Evolutionary conservation across 1,139 yeast genomes (phyloP), one percentile per base, ranked within the genome.

Genomic region (Yarrowia galli): DNA sequence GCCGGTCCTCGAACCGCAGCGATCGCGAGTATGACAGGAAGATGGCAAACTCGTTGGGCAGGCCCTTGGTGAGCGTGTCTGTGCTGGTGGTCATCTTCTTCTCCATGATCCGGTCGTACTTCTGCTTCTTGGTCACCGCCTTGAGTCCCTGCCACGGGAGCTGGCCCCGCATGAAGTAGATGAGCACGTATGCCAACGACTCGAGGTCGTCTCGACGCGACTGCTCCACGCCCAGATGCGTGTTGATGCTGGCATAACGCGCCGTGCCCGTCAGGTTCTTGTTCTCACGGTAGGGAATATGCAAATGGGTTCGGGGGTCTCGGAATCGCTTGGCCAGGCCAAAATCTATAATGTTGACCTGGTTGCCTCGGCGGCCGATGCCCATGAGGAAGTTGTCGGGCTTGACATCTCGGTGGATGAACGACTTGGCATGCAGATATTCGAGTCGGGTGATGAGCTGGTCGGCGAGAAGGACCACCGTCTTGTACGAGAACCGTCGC

Each of bases 101-200:
- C 78, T 95, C 98, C 92, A 93, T 89, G 75, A 95, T 95, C 71
- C 98, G 86, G 79, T 93, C 98, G 79, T 95, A 95, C 80, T 95
- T 95, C 79, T 95, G 98, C 79, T 97, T 89, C 82, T 95, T 95
- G 20, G 98, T 92, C 60, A 95, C 96, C 42, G 99, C 99, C 79
- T 92, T 92, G 75, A 95, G 86, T 16, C 99, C 99, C 81, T 95
- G 99, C 99, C 99, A 95, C 67, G 99, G 99, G 76, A 95, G 83
- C 25, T 96, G 91, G 49, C 99, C 99, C 71, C 97, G 87, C 78
- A 97, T 88, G 78, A 95, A 95, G 80, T 95, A 95, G 75, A 95
- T 92, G 76, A 95, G 86, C 56, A 95, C 98, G 78, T 95, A 95
- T 51, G 98, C 98, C 78, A 95, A 85, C 72, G 96, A 89, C 80